These are phyloP conservation scores for Paxillus involutus DNA, from an alignment of 768 basidiomycete genomes.

Conservation along the genomic window DNA sequence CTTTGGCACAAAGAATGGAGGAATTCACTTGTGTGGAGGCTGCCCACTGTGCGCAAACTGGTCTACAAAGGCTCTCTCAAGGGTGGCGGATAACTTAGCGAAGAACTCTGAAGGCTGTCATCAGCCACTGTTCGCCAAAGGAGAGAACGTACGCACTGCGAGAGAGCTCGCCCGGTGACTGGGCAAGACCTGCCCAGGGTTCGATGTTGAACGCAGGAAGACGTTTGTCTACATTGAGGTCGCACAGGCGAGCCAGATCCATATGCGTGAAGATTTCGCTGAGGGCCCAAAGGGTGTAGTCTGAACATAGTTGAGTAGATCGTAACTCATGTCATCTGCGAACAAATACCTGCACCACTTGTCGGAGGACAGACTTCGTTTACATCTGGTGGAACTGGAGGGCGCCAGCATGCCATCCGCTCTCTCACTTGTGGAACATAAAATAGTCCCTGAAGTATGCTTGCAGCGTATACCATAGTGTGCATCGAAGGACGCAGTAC, in stretches of 20 bases:
- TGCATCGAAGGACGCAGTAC: constrained; percentile 60
- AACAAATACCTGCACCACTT: constrained; percentile 36
- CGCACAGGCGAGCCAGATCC: constrained; percentile 60
- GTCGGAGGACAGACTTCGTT: constrained; percentile 26
- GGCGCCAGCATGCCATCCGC: constrained; percentile 38
- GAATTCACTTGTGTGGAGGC: constrained; percentile 30
- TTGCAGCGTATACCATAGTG: constrained; percentile 54
- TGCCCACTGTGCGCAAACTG: constrained; percentile 37
- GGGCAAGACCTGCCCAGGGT: constrained; percentile 35
- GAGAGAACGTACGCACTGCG: constrained; percentile 30
- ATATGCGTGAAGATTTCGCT: constrained; percentile 69
- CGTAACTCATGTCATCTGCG: constrained; percentile 8
- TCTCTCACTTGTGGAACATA: constrained; percentile 69
- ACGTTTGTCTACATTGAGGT: constrained; percentile 52
- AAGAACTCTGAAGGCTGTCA: constrained; percentile 45
- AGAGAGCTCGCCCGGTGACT: constrained; percentile 43
- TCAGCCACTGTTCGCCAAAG: constrained; percentile 12
- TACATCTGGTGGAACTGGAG: constrained; percentile 16
- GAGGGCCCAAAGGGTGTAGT: constrained; percentile 51
- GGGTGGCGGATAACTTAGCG: constrained; percentile 36
- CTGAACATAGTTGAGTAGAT: constrained; percentile 29
- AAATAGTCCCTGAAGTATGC: constrained; percentile 56
- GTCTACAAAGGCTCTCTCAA: constrained; percentile 45
- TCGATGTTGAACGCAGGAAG: constrained; percentile 47
- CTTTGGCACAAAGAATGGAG: neutral